phyloP scores from a whole-genome alignment of 1,139 yeast species.

The Petasospora rhodanensis region DNA sequence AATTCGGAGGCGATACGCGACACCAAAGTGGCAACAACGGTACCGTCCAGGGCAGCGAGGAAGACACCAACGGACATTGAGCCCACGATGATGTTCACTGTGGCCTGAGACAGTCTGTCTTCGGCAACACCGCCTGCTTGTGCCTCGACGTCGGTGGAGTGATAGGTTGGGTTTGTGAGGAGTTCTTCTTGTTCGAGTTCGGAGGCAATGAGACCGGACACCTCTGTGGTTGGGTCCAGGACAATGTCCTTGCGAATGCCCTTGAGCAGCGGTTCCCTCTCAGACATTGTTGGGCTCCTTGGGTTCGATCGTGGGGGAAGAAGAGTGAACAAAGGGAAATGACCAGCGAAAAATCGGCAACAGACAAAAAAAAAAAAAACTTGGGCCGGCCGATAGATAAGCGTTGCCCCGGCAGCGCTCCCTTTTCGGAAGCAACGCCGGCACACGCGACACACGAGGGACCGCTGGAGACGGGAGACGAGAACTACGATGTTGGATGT shows the following conservation, averaged over 20 bases:
- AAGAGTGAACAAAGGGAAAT: too few relatives aligned
- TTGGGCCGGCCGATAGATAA: too few relatives aligned
- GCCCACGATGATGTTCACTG: constrained; percentile 23
- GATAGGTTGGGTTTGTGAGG: constrained; percentile 12
- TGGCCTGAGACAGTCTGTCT: constrained; percentile 10
- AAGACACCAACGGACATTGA: constrained; percentile 42
- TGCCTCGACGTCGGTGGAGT: constrained; percentile 10
- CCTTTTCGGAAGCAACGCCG: too few relatives aligned
- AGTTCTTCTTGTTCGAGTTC: constrained; percentile 27
- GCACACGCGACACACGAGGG: too few relatives aligned
- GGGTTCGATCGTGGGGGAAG: too few relatives aligned
- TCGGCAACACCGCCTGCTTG: constrained; percentile 1
- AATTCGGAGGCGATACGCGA: constrained; percentile 55
- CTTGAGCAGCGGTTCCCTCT: constrained; percentile 16
- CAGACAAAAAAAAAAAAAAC: too few relatives aligned
- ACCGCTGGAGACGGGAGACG: too few relatives aligned
- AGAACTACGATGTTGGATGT: too few relatives aligned
- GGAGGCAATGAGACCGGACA: constrained; percentile 29
- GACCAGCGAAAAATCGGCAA: too few relatives aligned
- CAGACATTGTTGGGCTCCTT: too few relatives aligned
- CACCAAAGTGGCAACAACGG: constrained; percentile 50
- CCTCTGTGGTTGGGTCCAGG: constrained; percentile 26
- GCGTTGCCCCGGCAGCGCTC: too few relatives aligned
- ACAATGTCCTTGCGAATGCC: constrained; percentile 20
- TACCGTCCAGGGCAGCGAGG: constrained; percentile 51